Base-by-base conservation (phyloP, 495 filamentous ascomycete species). In the Penicillium silybi region DNA sequence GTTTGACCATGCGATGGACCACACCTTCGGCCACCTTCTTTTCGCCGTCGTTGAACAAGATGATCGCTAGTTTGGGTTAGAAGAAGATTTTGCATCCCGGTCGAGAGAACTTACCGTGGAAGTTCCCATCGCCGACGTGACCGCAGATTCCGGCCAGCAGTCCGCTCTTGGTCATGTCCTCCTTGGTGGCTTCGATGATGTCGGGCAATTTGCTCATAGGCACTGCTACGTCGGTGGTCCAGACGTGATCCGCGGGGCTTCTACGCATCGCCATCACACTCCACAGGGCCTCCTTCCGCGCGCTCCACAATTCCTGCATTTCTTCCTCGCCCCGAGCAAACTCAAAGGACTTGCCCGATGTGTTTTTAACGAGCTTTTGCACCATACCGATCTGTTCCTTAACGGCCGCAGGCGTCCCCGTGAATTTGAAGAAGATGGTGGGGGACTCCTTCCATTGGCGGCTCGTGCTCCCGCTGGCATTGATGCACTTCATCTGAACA, bases 111-210 rank as follows among this genome's bases (percentile, higher is more conserved):
- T 69, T 66, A 82, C 79, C 68, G 50, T 84, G 81, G 54, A 85
- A 85, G 58, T 85, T 85, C 13, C 83, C 83, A 69, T 86, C 83
- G 13, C 83, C 83, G 16, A 85, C 82, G 66, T 86, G 83, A n/a
- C 83, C 83, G 44, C 85, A 80, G 45, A 85, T 86, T 25, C 73
- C 75, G 11, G 79, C 83, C 44, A 82, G 59, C 17, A 86, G 55
- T 1, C 78, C 80, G 47, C 76, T 80, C 56, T 73, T 65, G 26
- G 66, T 71, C 62, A 86, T 77, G 47, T 84, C 78, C 23, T 74
- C 63, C 53, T 85, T 83, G 3, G 81, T 84, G 26, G 74, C 73
- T 49, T 86, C 83, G 34, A 86, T 83, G 44, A 86, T 84, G 39
- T 79, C 72, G n/a, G 83, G 73, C 47, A 86, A 53, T 49, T 68